Base-by-base conservation (phyloP, 176 grass and related monocot species). In the Oryza coarctata region DNA sequence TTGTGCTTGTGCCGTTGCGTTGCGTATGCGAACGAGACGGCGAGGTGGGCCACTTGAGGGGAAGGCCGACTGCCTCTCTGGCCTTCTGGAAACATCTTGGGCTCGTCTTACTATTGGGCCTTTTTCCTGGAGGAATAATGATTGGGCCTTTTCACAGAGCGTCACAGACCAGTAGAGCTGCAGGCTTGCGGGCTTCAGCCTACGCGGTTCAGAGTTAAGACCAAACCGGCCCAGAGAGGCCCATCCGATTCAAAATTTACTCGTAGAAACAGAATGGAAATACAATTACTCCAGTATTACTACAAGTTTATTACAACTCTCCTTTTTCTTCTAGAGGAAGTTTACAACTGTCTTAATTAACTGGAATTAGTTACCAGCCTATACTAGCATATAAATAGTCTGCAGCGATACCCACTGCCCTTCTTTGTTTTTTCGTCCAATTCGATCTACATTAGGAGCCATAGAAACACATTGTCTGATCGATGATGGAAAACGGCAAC, bases 11-110 rank as follows among this genome's bases (percentile, higher is more conserved):
- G 31, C 33, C 23, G 83, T 76, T 63, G 9, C 33, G 44, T 62
- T 55, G 71, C 58, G 30, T 32, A 38, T 82, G 55, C 36, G 28
- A 32, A 38, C 25, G 57, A 38, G 28, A 71, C 80, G 47, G 70
- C 41, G 58, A 65, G 70, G 44, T 41, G 65, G 65, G 47, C 22
- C 65, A 78, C 64, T 78, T 78, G 5, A 65, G 9, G 75, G 58
- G 17, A 49, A 50, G 17, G 47, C 15, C 17, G 4, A 15, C 17
- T 17, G 17, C 47, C 50, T 55, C 47, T 22, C 6, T 14, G 18
- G 50, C 50, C 50, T 55, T 55, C 50, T 55, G 18, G 18, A 22
- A 55, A 22, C 1, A 2, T 0, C 49, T 22, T 52, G 49, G 49
- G 17, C 49, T 55, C 18, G 50, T 22, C 50, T n/a, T 55, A 18